Percentiles rank a stretch among this genome's conserved stretches.
Conservation (phyloP, 441 rosid species). For the Euphorbia corollata region DNA sequence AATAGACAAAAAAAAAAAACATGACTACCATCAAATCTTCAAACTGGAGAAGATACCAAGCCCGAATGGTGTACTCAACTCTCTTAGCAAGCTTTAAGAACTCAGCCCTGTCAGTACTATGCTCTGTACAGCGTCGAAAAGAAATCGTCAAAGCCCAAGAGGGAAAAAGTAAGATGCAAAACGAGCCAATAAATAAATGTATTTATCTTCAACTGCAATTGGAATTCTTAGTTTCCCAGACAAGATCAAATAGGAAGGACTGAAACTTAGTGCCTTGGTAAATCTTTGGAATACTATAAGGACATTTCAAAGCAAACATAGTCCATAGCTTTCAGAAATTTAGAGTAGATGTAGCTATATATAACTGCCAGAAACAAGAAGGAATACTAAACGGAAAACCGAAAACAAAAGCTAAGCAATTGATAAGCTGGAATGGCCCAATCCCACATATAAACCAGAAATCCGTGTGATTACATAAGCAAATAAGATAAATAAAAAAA, state of each 20-base stretch:
- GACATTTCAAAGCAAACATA: not conserved
- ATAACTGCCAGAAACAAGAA: no score
- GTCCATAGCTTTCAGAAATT: not conserved
- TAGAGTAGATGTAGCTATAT: no score
- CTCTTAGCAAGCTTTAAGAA: conserved; percentile 82
- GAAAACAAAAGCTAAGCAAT: not conserved
- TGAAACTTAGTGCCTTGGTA: not conserved
- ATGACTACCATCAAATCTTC: conserved; percentile 79
- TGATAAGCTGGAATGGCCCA: not conserved
- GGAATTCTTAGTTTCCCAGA: not conserved
- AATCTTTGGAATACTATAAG: not conserved
- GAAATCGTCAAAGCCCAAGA: not conserved
- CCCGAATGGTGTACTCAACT: conserved; percentile 78
- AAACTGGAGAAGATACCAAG: conserved; percentile 93
- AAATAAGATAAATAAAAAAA: not conserved
- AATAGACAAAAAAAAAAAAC: not conserved
- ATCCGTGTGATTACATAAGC: conserved; percentile 1
- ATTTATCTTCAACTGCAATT: not conserved
- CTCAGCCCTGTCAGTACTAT: conserved; percentile 57
- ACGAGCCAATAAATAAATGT: not conserved
- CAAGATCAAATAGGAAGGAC: not conserved
- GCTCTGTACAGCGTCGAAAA: conserved; percentile 33
- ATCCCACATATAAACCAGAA: not conserved
- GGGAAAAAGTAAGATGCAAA: not conserved
- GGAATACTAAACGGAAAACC: not conserved